Percentiles rank a stretch among this genome's conserved stretches.
phyloP scores from a whole-genome alignment of 2,329 filamentous ascomycete species.

The Alternaria incomplexa region DNA sequence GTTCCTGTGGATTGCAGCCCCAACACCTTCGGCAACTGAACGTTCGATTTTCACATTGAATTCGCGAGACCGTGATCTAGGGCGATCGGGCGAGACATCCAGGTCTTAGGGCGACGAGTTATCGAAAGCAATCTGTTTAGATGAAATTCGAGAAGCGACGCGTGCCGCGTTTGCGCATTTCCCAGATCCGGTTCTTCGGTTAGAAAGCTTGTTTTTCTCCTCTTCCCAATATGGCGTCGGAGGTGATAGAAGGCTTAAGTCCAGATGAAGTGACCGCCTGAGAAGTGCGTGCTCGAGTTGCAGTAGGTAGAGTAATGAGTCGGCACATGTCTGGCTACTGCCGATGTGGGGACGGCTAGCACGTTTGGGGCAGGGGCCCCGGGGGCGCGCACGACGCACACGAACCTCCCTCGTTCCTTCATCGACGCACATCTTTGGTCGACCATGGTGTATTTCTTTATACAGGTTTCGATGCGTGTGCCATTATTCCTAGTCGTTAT shows the following conservation, averaged over 20 bases:
- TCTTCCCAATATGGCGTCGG: background rate
- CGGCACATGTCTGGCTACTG: background rate
- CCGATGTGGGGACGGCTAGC: background rate
- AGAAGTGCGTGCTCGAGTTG: background rate
- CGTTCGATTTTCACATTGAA: background rate
- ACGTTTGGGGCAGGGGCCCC: background rate
- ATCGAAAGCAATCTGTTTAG: constrained; percentile 15
- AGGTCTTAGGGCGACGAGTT: background rate
- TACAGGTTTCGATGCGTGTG: rapidly evolving
- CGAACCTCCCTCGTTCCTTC: background rate
- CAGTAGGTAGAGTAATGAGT: background rate
- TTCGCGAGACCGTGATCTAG: background rate
- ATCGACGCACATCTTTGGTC: background rate
- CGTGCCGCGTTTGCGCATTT: background rate
- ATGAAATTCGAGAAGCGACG: constrained; percentile 11
- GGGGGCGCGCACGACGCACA: background rate
- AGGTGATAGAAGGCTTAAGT: background rate
- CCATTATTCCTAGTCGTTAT: background rate
- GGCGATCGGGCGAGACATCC: background rate
- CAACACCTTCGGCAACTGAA: background rate
- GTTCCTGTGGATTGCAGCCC: background rate
- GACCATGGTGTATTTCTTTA: background rate
- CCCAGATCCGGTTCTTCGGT: constrained; percentile 2
- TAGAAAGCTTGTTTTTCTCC: constrained; percentile 8
- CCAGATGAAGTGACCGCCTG: background rate